Percentiles rank a stretch among this genome's conserved stretches.
Conservation (phyloP, 805 yeast species). For the Myxozyma geophila region DNA sequence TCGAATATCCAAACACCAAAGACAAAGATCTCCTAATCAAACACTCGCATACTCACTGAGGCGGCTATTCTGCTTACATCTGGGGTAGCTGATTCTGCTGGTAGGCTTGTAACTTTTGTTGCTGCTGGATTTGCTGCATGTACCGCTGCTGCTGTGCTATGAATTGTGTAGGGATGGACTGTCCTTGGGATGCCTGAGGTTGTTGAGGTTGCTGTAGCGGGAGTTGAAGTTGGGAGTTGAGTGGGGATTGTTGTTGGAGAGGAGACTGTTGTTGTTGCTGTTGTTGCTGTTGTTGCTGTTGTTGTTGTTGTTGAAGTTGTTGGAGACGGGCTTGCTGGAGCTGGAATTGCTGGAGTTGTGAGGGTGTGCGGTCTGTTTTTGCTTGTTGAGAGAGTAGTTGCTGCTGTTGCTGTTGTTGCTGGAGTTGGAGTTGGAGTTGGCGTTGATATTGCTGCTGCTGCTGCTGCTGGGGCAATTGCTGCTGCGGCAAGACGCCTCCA, state of each 20-base stretch:
- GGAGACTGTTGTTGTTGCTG: neutral
- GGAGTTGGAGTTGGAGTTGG: slow-evolving; percentile 36
- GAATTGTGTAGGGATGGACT: slow-evolving; percentile 1
- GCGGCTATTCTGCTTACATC: neutral
- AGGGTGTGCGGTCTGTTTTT: neutral
- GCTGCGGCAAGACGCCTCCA: slow-evolving; percentile 10
- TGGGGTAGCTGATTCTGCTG: slow-evolving; percentile 23
- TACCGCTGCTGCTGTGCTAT: slow-evolving; percentile 26
- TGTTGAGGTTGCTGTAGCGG: slow-evolving; percentile 20
- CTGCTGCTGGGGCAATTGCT: slow-evolving; percentile 19
- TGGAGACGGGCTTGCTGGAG: slow-evolving; percentile 12
- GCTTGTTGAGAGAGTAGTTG: slow-evolving; percentile 25
- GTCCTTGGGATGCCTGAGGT: slow-evolving; percentile 26
- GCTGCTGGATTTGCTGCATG: slow-evolving; percentile 22
- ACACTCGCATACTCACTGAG: too few species aligned
- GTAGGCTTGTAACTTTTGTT: slow-evolving; percentile 20
- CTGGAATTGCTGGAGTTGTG: slow-evolving; percentile 24
- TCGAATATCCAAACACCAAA: neutral
- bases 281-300: slow-evolving; percentile 14
- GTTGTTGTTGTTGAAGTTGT: slow-evolving; percentile 21
- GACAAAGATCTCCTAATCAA: neutral
- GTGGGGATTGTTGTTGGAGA: neutral
- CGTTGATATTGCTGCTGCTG: slow-evolving; percentile 37
- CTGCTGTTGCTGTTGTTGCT: slow-evolving; percentile 31
- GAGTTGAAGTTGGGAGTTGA: slow-evolving; percentile 1